Conservation (phyloP, 192 early-diverging fungal genomes). For the Dissophora globulifera region DNA sequence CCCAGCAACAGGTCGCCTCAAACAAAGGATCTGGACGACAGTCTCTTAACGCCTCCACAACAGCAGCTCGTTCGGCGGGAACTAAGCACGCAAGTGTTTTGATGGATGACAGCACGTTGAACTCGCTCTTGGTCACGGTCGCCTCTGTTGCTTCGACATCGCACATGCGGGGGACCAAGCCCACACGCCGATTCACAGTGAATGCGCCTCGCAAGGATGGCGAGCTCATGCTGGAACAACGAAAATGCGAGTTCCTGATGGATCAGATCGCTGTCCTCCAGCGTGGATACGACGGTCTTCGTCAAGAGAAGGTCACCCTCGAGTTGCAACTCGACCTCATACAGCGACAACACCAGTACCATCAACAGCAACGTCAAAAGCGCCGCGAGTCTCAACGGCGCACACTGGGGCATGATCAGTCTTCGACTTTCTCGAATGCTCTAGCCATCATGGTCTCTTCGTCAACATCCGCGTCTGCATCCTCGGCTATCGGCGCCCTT, state of each 20-base stretch:
- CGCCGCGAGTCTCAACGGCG: conserved; percentile 42
- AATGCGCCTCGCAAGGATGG: conserved; percentile 32
- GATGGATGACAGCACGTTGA: conserved; percentile 16
- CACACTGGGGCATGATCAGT: conserved; percentile 36
- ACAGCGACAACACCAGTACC: conserved; percentile 51
- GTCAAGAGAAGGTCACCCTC: conserved; percentile 46
- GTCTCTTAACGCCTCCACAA: background rate
- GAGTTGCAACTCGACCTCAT: conserved; percentile 46
- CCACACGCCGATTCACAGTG: conserved; percentile 39
- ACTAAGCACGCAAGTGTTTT: conserved; percentile 23
- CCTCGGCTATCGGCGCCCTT: background rate
- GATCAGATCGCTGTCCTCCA: conserved; percentile 46
- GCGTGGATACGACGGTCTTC: conserved; percentile 40
- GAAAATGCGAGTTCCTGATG: conserved; percentile 50
- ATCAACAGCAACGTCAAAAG: conserved; percentile 52
- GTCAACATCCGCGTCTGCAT: background rate
- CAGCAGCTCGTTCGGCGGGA: background rate
- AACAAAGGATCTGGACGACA: background rate
- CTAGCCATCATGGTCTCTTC: conserved; percentile 22
- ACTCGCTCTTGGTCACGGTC: conserved; percentile 29
- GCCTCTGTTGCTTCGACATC: conserved; percentile 32
- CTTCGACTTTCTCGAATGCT: conserved; percentile 15
- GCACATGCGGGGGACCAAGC: conserved; percentile 12
- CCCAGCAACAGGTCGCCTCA: background rate
- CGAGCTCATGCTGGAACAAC: conserved; percentile 35